Conservation (phyloP, 2,329 filamentous ascomycete genomes). For the Botryotinia convoluta region DNA sequence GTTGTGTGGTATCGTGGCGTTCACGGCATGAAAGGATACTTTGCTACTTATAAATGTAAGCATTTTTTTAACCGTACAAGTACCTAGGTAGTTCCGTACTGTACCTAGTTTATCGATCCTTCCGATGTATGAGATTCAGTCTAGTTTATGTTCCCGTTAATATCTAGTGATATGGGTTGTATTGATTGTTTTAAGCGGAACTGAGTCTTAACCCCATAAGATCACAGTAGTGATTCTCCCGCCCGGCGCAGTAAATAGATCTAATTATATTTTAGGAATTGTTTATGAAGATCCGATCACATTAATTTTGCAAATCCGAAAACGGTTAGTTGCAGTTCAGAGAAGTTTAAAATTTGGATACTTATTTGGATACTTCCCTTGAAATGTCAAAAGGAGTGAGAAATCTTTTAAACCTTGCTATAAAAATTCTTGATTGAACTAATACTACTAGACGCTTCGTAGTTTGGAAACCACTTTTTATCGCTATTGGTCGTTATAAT, state of each 20-base stretch:
- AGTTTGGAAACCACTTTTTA: neutral
- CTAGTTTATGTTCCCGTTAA: neutral
- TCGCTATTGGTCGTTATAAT: neutral
- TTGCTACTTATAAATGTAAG: neutral
- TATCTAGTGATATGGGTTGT: neutral
- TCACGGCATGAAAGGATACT: neutral
- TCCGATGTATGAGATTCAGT: neutral
- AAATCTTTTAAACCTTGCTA: neutral
- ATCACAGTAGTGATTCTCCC: neutral
- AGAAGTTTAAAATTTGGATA: neutral
- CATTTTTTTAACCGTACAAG: neutral
- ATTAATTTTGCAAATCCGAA: neutral
- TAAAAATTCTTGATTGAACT: neutral
- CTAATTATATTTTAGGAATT: neutral
- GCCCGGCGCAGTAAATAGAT: neutral
- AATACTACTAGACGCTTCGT: neutral
- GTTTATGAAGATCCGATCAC: too few relatives aligned
- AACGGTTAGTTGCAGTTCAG: neutral
- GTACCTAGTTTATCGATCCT: neutral
- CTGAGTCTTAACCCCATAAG: neutral
- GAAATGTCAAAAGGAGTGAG: too few relatives aligned
- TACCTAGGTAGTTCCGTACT: neutral
- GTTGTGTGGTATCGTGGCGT: neutral
- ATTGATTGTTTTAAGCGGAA: neutral
- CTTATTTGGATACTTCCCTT: too few relatives aligned